Evolutionary conservation across 1,284 basidiomycete species (phyloP), one percentile per base, ranked within the genome.

Genomic region (Melanopsichium pennsylvanicum): DNA sequence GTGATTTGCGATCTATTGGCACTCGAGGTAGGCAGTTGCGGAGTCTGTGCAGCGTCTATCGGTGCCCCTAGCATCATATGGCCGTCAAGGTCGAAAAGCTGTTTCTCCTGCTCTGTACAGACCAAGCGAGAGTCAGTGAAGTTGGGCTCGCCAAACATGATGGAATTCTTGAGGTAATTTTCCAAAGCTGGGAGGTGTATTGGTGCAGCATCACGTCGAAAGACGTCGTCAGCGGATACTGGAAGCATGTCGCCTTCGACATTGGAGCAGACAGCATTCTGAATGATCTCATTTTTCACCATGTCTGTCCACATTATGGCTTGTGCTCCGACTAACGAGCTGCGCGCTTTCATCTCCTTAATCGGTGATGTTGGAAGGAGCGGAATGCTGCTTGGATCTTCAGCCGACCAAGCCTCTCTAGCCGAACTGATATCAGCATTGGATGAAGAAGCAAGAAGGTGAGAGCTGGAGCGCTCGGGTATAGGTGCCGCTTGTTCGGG

Each of bases 121-220:
- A 62, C 44, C 18, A 36, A n/a, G 2, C 39, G 23, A 4, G 67
- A 57, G 8, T 60, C 50, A 32, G 42, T 55, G 44, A 77, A 77
- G 44, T 34, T 15, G 3, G 75, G 74, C 19, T 66, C 50, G 21
- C 43, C 42, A 44, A 75, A 75, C 34, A 67, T 44, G 40, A 59
- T 42, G 7, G 44, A 38, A 18, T 76, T 58, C 8, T 47, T 49
- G 37, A 82, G 68, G 25, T 66, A 68, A 15, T 46, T 36, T 39
- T 82, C 81, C 19, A 82, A 67, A 5, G 73, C 72, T 6, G 81
- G 81, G 6, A 82, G 68, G 23, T 79, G 62, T n/a, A 82, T 73
- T 0, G 81, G 77, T 16, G 69, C 59, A 0, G 80, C 77, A 13
- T 60, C 44, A 1, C 54, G 55, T 1, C 57, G 48, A 43, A 82